A percentile compares a stretch with the other conserved stretches of the same genome.
These are phyloP conservation scores for Lachnellula suecica DNA, from an alignment of 2,329 filamentous ascomycete species.

Conservation along the genomic window DNA sequence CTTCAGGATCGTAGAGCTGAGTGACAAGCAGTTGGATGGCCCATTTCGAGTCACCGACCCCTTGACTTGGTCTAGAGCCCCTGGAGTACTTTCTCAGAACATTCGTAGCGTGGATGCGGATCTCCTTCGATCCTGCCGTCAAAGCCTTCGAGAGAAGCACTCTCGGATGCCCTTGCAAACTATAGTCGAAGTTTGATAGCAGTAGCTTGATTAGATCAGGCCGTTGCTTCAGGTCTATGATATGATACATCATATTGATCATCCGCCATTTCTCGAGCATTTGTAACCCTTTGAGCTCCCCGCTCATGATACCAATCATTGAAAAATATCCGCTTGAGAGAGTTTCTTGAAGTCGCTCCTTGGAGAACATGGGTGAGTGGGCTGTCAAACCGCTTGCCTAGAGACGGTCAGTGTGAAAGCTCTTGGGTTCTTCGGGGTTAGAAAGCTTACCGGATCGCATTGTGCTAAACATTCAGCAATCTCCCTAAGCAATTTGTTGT, in stretches of 20 bases:
- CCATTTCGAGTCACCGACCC: conserved; percentile 79
- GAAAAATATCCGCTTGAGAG: conserved; percentile 92
- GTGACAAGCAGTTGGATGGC: conserved; percentile 96
- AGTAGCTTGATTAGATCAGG: conserved; percentile 89
- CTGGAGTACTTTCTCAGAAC: conserved; percentile 84
- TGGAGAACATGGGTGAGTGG: conserved; percentile 84
- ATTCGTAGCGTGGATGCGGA: conserved; percentile 86
- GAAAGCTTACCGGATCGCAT: conserved; percentile 72
- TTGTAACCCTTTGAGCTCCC: conserved; percentile 76
- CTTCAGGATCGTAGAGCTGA: conserved; percentile 94
- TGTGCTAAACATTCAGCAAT: conserved; percentile 95
- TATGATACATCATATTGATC: conserved; percentile 99
- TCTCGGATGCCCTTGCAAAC: conserved; percentile 81
- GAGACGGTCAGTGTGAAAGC: conserved; percentile 17
- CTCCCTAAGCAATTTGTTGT: conserved; percentile 91
- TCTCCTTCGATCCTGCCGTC: conserved; percentile 86
- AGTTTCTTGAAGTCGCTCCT: conserved; percentile 79
- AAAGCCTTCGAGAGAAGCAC: conserved; percentile 92
- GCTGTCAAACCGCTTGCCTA: conserved; percentile 74
- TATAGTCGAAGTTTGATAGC: conserved; percentile 90
- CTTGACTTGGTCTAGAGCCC: conserved; percentile 42
- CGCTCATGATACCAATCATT: conserved; percentile 84
- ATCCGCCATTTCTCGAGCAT: conserved; percentile 97
- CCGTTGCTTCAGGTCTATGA: conserved; percentile 85
- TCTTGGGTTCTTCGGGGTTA: not conserved